Evolutionary conservation across 192 early-diverging fungal genomes (phyloP).

Genomic region (Podila epicladia): DNA sequence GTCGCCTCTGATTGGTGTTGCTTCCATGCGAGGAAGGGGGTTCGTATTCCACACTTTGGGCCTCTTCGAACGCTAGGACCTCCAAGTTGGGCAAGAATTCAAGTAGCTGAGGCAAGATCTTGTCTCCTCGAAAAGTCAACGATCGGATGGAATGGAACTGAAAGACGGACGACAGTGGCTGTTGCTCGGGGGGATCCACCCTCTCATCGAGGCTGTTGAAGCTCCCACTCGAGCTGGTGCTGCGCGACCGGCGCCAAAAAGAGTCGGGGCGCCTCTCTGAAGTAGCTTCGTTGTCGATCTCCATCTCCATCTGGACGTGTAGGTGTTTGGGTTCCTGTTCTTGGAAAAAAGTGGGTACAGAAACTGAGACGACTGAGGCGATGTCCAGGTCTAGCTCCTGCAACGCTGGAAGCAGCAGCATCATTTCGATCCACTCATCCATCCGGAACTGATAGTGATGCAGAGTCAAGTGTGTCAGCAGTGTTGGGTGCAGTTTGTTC

Average conservation of each 20-base stretch:
- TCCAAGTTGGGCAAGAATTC: constrained; percentile 24
- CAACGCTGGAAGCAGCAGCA: constrained; percentile 13
- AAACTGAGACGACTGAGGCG: not conserved
- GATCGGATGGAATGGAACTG: constrained; percentile 20
- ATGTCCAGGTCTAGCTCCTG: constrained; percentile 24
- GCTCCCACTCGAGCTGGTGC: no score
- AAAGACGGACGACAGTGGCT: no score
- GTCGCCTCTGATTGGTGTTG: not conserved
- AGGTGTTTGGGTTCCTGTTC: not conserved
- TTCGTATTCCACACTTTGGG: not conserved
- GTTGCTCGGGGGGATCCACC: no score
- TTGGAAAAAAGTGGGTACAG: not conserved
- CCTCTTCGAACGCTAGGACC: constrained; percentile 11
- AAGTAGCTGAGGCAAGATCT: constrained; percentile 16
- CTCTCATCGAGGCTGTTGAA: no score
- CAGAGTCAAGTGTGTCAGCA: constrained; percentile 20
- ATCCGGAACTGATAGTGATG: constrained; percentile 23
- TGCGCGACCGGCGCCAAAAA: no score
- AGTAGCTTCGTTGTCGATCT: no score
- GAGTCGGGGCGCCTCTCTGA: no score
- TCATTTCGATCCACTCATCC: constrained; percentile 29
- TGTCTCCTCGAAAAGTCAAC: constrained; percentile 22
- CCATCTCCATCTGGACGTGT: not conserved
- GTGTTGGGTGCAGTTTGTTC: not conserved
- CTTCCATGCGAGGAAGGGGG: not conserved